Conservation (phyloP, 768 basidiomycete species). For the Pleurotus salmoneostramineus region DNA sequence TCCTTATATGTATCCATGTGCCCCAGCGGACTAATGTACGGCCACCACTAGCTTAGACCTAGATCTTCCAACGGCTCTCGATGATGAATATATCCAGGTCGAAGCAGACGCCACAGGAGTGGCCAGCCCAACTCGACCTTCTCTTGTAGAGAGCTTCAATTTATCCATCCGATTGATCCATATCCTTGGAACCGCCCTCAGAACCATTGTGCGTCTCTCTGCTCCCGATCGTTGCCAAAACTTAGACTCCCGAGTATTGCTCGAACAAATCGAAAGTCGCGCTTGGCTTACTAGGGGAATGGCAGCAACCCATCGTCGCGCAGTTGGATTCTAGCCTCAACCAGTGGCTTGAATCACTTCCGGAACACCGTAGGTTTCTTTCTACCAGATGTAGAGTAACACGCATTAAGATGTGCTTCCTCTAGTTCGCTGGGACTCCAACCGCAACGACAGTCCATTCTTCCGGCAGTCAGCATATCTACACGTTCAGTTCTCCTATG, state of each 20-base stretch:
- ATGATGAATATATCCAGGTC: slow-evolving; percentile 68
- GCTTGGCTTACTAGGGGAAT: slow-evolving; percentile 40
- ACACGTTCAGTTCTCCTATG: slow-evolving; percentile 46
- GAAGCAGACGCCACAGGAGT: slow-evolving; percentile 49
- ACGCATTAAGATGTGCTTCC: neutral
- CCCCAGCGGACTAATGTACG: neutral
- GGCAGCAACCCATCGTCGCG: slow-evolving; percentile 59
- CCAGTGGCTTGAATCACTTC: slow-evolving; percentile 65
- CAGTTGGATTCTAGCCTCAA: slow-evolving; percentile 72
- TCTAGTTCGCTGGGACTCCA: slow-evolving; percentile 50
- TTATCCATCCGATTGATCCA: slow-evolving; percentile 52
- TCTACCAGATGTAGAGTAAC: neutral
- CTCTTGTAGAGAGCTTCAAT: slow-evolving; percentile 42
- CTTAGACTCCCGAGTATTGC: slow-evolving; percentile 53
- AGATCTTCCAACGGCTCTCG: slow-evolving; percentile 57
- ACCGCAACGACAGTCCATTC: slow-evolving; percentile 35
- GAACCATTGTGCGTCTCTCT: slow-evolving; percentile 45
- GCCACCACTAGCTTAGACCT: slow-evolving; percentile 55
- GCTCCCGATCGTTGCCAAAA: neutral
- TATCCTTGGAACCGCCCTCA: slow-evolving; percentile 55
- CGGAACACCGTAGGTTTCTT: slow-evolving; percentile 45
- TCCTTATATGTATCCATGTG: too few relatives aligned
- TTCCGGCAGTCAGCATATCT: slow-evolving; percentile 63
- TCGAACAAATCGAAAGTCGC: slow-evolving; percentile 60
- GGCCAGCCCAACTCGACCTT: slow-evolving; percentile 40